Evolutionary conservation across 108 stramenopile species (phyloP).

Genomic region (Skeletonema marinoi): DNA sequence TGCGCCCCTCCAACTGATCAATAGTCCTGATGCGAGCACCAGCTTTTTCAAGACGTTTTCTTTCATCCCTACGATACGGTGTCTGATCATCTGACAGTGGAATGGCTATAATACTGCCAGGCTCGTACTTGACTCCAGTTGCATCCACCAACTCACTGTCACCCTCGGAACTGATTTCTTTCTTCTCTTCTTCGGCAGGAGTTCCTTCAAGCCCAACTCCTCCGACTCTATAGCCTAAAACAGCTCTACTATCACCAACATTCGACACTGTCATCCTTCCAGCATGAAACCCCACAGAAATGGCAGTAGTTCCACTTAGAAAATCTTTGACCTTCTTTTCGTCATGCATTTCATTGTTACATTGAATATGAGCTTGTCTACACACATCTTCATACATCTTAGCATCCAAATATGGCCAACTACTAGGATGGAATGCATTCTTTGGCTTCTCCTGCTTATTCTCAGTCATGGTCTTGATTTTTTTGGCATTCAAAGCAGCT

Average conservation of each 20-base stretch:
- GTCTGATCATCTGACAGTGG: constrained; percentile 90
- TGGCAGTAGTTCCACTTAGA: constrained; percentile 92
- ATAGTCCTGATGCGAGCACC: constrained; percentile 79
- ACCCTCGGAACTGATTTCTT: constrained; percentile 50
- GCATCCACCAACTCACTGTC: neutral
- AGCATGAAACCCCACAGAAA: constrained; percentile 86
- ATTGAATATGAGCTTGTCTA: constrained; percentile 63
- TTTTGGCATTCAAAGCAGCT: constrained; percentile 5
- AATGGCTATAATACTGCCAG: constrained; percentile 48
- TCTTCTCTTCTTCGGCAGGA: constrained; percentile 61
- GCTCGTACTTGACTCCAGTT: neutral
- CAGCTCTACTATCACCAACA: constrained; percentile 96
- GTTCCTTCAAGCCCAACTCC: neutral
- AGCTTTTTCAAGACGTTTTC: constrained; percentile 58
- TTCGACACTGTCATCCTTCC: constrained; percentile 91
- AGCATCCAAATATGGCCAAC: constrained; percentile 54
- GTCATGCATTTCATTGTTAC: constrained; percentile 72
- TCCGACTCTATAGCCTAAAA: constrained; percentile 66
- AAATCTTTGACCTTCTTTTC: constrained; percentile 84
- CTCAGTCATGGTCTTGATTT: constrained; percentile 30
- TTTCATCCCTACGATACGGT: constrained; percentile 87
- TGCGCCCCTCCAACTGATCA: constrained; percentile 82
- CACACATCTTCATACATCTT: constrained; percentile 59
- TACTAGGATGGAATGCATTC: constrained; percentile 16
- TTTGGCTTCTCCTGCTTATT: constrained; percentile 9